Conservation (phyloP, 371 early-diverging fungal species). For the Syncephalastrum sp. region DNA sequence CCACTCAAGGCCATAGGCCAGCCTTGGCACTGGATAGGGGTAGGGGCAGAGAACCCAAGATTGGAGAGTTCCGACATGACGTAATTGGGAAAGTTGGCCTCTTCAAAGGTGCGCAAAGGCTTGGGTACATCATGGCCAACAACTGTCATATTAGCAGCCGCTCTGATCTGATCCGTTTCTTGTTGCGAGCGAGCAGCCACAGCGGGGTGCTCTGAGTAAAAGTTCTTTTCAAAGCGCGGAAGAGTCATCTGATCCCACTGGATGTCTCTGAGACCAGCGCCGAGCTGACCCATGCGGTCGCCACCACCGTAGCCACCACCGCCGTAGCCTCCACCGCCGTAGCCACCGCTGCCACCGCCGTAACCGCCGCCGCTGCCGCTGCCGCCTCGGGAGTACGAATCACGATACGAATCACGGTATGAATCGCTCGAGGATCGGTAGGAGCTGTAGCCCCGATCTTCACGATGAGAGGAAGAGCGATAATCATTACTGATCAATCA, state of each 20-base stretch:
- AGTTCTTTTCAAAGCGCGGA: conserved; percentile 90
- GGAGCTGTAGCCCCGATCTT: conserved; percentile 43
- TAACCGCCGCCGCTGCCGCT: conserved; percentile 21
- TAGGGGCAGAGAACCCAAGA: conserved; percentile 90
- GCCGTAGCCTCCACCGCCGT: conserved; percentile 33
- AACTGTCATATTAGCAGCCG: conserved; percentile 71
- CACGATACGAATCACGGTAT: conserved; percentile 9
- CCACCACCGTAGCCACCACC: conserved; percentile 46
- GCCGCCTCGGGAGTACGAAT: conserved; percentile 22
- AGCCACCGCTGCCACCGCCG: conserved; percentile 29
- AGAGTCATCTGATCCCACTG: conserved; percentile 71
- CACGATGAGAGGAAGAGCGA: conserved; percentile 29
- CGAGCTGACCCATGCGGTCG: conserved; percentile 64
- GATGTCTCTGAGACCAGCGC: conserved; percentile 56
- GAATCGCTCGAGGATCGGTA: conserved; percentile 31
- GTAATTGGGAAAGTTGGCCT: conserved; percentile 83
- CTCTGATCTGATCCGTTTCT: conserved; percentile 67
- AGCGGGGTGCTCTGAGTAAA: conserved; percentile 77
- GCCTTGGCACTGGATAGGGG: conserved; percentile 98
- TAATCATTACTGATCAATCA: conserved; percentile 36
- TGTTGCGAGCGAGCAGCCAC: conserved; percentile 59
- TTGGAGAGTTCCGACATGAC: conserved; percentile 84
- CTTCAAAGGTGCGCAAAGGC: conserved; percentile 80
- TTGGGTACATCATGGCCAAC: conserved; percentile 72
- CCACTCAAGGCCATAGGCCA: conserved; percentile 99